Percentiles rank a stretch among this genome's conserved stretches.
Evolutionary conservation across 1,139 yeast species (phyloP).

Genomic region (Hanseniaspora gamundiae): DNA sequence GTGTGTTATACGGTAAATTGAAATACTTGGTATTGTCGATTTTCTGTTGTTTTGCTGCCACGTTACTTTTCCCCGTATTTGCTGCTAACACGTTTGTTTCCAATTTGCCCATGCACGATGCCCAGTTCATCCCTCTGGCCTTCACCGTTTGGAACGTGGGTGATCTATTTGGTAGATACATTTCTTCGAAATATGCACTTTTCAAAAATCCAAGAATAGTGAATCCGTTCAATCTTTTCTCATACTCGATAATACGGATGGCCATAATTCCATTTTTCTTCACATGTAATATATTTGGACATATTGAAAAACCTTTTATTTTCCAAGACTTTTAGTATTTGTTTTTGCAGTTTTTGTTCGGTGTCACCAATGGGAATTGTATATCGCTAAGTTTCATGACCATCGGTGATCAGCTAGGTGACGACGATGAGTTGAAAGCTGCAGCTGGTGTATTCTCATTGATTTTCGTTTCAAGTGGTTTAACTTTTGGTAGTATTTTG

Average conservation of each 20-base stretch:
- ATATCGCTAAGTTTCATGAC: conserved; percentile 74
- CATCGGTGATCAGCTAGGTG: conserved; percentile 47
- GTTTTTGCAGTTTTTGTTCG: conserved; percentile 61
- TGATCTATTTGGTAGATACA: conserved; percentile 64
- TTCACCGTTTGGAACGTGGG: conserved; percentile 84
- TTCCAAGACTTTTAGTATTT: conserved; percentile 59
- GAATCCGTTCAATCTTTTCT: conserved; percentile 28
- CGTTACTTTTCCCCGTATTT: conserved; percentile 76
- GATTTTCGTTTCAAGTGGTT: conserved; percentile 60
- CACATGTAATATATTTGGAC: conserved; percentile 39
- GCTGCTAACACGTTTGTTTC: conserved; percentile 55
- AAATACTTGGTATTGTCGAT: conserved; percentile 56
- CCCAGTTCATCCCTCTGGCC: conserved; percentile 59
- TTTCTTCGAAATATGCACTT: conserved; percentile 38
- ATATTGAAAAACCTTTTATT: conserved; percentile 29
- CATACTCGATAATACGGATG: conserved; percentile 42
- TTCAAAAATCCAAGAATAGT: conserved; percentile 3
- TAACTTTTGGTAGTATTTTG: conserved; percentile 63
- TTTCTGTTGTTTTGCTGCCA: conserved; percentile 61
- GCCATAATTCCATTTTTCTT: conserved; percentile 52
- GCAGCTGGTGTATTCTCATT: conserved; percentile 94
- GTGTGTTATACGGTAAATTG: conserved; percentile 43
- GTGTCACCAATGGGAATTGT: conserved; percentile 78
- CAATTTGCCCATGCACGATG: conserved; percentile 21
- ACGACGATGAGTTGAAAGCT: conserved; percentile 55